A percentile compares a stretch with the other conserved stretches of the same genome.
Evolutionary conservation across 2,329 filamentous ascomycete species (phyloP).

Genomic region (Blastomyces emzantsi): DNA sequence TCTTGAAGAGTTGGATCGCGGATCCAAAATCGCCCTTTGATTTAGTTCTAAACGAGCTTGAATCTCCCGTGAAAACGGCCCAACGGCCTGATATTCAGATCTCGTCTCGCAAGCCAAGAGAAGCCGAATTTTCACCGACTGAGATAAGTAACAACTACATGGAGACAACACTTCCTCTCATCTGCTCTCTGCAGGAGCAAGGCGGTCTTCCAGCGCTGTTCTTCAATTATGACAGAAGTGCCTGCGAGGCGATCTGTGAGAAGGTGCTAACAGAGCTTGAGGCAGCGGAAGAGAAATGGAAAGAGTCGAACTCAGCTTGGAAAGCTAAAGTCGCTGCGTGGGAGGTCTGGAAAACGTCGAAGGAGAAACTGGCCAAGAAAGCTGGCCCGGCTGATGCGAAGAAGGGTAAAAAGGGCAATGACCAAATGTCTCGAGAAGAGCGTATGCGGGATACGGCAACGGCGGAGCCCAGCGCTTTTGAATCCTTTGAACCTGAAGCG

Average conservation of each 20-base stretch:
- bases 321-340: constrained; percentile 50
- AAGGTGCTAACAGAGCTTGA: constrained; percentile 46
- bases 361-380: constrained; percentile 32
- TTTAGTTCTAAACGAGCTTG: constrained; percentile 43
- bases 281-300: constrained; percentile 48
- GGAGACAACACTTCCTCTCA: constrained; percentile 47
- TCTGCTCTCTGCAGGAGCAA: constrained; percentile 52
- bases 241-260: constrained; percentile 53
- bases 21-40: constrained; percentile 46
- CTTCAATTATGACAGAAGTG: constrained; percentile 64
- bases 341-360: constrained; percentile 45
- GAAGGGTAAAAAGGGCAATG: constrained; percentile 31
- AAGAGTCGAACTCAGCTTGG: constrained; percentile 52
- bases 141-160: constrained; percentile 28
- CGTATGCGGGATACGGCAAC: constrained; percentile 48
- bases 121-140: constrained; percentile 12
- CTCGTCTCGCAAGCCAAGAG: constrained; percentile 15
- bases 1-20: constrained; percentile 53
- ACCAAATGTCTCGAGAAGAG: constrained; percentile 46
- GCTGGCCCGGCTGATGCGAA: constrained; percentile 27
- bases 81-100: constrained; percentile 12
- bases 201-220: constrained; percentile 63
- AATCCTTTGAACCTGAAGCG: constrained; percentile 57
- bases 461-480: constrained; percentile 49
- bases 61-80: constrained; percentile 16